Conservation (phyloP, 2,329 filamentous ascomycete species). For the Xylaria hypoxylon region DNA sequence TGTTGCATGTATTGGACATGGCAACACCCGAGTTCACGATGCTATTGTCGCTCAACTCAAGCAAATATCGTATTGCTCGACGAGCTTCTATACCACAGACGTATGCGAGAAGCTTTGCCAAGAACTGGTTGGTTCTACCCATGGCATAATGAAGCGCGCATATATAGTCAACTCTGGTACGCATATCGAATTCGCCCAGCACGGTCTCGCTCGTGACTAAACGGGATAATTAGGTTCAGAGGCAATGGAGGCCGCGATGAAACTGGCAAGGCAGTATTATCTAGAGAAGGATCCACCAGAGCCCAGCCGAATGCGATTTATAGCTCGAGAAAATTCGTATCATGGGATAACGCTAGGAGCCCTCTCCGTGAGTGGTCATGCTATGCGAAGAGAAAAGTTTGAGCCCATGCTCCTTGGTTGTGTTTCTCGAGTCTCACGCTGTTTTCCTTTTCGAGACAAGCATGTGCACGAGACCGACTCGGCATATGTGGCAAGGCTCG, state of each 20-base stretch:
- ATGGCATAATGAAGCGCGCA: conserved; percentile 51
- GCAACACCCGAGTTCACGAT: conserved; percentile 55
- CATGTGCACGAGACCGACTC: conserved; percentile 63
- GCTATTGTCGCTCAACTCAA: conserved; percentile 57
- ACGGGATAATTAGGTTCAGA: conserved; percentile 63
- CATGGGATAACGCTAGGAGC: conserved; percentile 79
- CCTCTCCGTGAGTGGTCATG: conserved; percentile 72
- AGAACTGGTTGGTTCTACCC: conserved; percentile 49
- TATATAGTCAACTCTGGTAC: conserved; percentile 54
- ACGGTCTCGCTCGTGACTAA: conserved; percentile 6
- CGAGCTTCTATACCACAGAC: conserved; percentile 48
- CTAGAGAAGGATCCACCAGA: conserved; percentile 65
- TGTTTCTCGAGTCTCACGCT: conserved; percentile 72
- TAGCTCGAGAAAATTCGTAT: conserved; percentile 75
- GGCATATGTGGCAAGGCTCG: conserved; percentile 70
- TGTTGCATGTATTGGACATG: conserved; percentile 61
- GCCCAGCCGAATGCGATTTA: conserved; percentile 70
- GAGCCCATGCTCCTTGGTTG: conserved; percentile 69
- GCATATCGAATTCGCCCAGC: conserved; percentile 22
- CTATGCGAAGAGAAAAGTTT: conserved; percentile 69
- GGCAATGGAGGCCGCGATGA: conserved; percentile 71
- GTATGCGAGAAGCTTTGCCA: conserved; percentile 44
- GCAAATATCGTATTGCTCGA: conserved; percentile 57
- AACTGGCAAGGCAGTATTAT: conserved; percentile 71
- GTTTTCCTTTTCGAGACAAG: conserved; percentile 72